phyloP scores from a whole-genome alignment of 768 basidiomycete genomes.

The Exidia glandulosa region DNA sequence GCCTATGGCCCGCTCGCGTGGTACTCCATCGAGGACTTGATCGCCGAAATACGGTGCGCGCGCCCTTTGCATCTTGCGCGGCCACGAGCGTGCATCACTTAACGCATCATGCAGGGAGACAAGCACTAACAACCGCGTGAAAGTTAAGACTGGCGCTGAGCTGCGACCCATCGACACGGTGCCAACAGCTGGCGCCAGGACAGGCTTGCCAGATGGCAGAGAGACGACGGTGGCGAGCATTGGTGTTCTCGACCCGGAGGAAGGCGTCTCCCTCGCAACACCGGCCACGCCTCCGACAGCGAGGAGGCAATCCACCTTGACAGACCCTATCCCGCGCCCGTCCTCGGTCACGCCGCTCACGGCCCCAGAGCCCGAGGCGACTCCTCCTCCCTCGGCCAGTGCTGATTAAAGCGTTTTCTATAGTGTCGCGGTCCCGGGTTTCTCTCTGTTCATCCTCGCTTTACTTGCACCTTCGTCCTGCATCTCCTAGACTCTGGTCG shows the following conservation, averaged over 20 bases:
- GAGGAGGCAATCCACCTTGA: not conserved
- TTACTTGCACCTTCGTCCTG: too few species aligned
- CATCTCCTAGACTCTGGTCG: too few species aligned
- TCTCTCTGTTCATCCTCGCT: too few species aligned
- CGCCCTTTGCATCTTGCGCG: constrained; percentile 1
- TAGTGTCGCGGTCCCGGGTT: too few species aligned
- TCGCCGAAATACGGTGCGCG: constrained; percentile 68
- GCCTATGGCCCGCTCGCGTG: constrained; percentile 60
- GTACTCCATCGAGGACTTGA: constrained; percentile 68
- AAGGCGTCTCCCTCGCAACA: constrained; percentile 19
- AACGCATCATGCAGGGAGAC: constrained; percentile 46
- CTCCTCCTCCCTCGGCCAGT: not conserved
- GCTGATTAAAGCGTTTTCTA: too few species aligned
- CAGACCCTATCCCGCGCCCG: not conserved
- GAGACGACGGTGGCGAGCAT: constrained; percentile 49
- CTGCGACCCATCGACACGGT: constrained; percentile 63
- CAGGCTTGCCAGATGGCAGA: constrained; percentile 51
- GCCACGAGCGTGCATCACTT: not conserved
- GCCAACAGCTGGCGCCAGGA: constrained; percentile 56
- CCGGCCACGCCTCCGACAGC: not conserved
- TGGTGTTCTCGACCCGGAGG: constrained; percentile 29
- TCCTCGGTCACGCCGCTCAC: not conserved
- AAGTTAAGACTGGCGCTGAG: constrained; percentile 57
- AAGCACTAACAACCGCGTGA: constrained; percentile 73
- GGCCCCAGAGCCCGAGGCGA: not conserved